phyloP scores from a whole-genome alignment of 306 rosid genomes.

The peach (Prunus persica) region Prunus_persica_NCBIv2 NC_034012.1:8035001-8035500 shows the following conservation, averaged over 20 bases:
- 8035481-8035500: constrained; percentile 9
- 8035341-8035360: constrained; percentile 6
- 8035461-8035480: constrained; percentile 10
- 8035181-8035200: not conserved
- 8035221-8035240: not conserved
- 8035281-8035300: not conserved
- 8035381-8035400: not conserved
- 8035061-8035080: constrained; percentile 31
- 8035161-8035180: not conserved
- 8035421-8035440: constrained; percentile 24
- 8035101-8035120: constrained; percentile 37
- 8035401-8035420: constrained; percentile 18
- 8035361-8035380: constrained; percentile 24
- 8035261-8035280: not conserved
- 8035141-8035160: not conserved
- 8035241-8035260: not conserved
- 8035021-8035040: not conserved
- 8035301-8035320: no score
- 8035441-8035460: not conserved
- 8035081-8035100: constrained; percentile 18
- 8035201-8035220: not conserved
- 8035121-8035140: constrained; percentile 8
- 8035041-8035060: constrained; percentile 27
- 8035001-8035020: constrained; percentile 21
- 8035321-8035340: no score